Evolutionary conservation across 83 land plant species (phyloP), one percentile per base, ranked within the genome.

Genomic region (Thuja plicata): DNA sequence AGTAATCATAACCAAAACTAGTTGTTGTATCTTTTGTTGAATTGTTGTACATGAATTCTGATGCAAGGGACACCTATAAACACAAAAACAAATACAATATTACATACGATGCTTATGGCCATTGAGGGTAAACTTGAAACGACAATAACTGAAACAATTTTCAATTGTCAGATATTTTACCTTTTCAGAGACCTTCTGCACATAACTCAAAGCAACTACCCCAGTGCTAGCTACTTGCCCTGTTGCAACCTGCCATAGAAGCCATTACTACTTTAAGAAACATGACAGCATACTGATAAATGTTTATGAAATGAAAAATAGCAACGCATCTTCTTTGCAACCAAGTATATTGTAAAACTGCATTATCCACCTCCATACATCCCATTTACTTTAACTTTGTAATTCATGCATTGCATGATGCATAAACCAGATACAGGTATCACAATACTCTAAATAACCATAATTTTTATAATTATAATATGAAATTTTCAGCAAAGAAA

Each of bases 181-280:
- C 99, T 98, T 98, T 85, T 98, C 99, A 45, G 99, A 97, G 46
- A 98, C 95, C 90, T 96, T 97, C 91, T 98, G 99, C 76, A 98
- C 98, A 91, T 97, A 98, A 88, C 95, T 93, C 88, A 98, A 87
- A 41, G 98, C 95, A 90, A 98, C 93, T 90, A 98, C 92, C 43
- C 99, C 99, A 77, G 98, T 97, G 87, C 95, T 96, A 30, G 99
- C 98, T 92, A 98, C 91, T 93, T 98, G 99, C 11, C 94, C 99
- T 40, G 98, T 95, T 43, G 97, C 99, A 88, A 98, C 96, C 99
- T 98, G 93, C 81, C 92, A 88, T 40, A 7, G 21, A 60, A 38
- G 87, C 32, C 13, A 78, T 50, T 38, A 4, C 40, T 5, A 0
- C 79, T 6, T 66, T 27, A 66, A 24, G 30, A 66, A 24, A 66